Conservation (phyloP, 306 rosid genomes). For the Rosa chinensis region DNA sequence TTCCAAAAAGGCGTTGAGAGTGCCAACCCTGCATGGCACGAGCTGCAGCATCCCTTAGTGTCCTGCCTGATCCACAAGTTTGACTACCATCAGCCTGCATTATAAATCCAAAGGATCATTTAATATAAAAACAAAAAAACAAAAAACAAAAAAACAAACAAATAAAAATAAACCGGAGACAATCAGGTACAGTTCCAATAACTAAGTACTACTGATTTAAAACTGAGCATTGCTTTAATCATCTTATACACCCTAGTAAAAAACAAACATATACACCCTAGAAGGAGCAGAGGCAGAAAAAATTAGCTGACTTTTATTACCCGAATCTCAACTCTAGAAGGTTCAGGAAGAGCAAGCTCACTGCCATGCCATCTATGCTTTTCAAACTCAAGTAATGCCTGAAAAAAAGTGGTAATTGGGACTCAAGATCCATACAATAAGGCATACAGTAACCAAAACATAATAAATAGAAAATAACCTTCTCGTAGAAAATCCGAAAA, state of each 20-base stretch:
- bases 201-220: not conserved
- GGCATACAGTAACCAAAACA: not conserved
- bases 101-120: conserved; percentile 8
- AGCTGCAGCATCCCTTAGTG: conserved; percentile 82
- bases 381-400: conserved; percentile 81
- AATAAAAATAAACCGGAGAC: not conserved
- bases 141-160: not conserved
- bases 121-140: not conserved
- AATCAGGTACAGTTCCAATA: not conserved
- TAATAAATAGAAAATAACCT: conserved; percentile 35
- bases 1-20: conserved; percentile 68
- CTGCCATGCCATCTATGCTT: conserved; percentile 56
- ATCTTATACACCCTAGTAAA: not conserved
- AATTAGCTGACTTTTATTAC: conserved; percentile 25
- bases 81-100: conserved; percentile 31
- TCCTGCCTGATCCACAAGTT: conserved; percentile 67
- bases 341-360: conserved; percentile 57
- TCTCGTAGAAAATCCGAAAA: conserved; percentile 72
- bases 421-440: not conserved
- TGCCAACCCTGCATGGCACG: conserved; percentile 93
- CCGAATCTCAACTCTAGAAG: conserved; percentile 61
- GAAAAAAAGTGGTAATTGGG: conserved; percentile 2
- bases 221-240: not conserved
- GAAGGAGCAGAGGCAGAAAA: not conserved
- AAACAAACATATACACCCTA: not conserved